A percentile compares a stretch with the other conserved stretches of the same genome.
phyloP scores from a whole-genome alignment of 257 asterid genomes.

The Scutellaria minor region DNA sequence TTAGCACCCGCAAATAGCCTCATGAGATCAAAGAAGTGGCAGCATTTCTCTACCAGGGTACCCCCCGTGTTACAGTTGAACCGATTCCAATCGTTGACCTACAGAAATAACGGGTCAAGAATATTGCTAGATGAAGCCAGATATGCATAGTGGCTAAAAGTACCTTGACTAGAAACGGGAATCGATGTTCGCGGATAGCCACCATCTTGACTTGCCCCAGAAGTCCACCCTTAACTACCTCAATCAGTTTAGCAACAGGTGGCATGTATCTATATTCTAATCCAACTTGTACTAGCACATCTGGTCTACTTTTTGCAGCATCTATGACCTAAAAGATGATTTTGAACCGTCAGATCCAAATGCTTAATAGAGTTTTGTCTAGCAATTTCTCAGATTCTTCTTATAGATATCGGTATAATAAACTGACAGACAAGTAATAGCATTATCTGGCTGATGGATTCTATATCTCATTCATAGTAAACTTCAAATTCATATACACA shows the following conservation, averaged over 20 bases:
- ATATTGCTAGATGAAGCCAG: conserved; percentile 23
- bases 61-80: conserved; percentile 95
- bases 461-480: no score
- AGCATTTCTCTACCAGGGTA: conserved; percentile 96
- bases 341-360: background rate
- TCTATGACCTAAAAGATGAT: conserved; percentile 60
- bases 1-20: conserved; percentile 78
- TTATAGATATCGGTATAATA: no score
- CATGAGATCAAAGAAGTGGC: conserved; percentile 98
- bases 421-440: background rate
- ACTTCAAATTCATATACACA: no score
- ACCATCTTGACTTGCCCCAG: conserved; percentile 89
- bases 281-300: conserved; percentile 84
- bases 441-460: background rate
- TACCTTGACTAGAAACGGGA: conserved; percentile 96
- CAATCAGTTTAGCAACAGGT: conserved; percentile 86
- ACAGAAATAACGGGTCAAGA: conserved; percentile 35
- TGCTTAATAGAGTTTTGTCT: no score
- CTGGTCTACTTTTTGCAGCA: conserved; percentile 78
- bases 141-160: background rate
- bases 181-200: conserved; percentile 90
- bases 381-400: no score
- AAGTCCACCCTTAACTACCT: conserved; percentile 68
- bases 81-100: conserved; percentile 96
- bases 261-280: conserved; percentile 98